Evolutionary conservation across 371 early-diverging fungal genomes (phyloP), one percentile per base, ranked within the genome.

Genomic region (Basidiobolus meristosporus): DNA sequence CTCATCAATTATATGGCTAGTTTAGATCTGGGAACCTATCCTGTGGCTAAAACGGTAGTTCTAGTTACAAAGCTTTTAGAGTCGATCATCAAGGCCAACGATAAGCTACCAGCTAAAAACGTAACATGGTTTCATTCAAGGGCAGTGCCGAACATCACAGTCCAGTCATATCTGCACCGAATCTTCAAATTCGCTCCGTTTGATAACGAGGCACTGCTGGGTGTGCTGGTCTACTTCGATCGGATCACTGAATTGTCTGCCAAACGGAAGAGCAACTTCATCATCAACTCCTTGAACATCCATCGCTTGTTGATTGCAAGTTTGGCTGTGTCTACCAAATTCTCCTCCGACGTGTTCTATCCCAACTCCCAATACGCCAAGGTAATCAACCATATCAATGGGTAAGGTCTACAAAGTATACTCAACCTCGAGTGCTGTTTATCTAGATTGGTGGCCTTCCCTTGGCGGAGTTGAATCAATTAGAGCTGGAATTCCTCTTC

Each of bases 371-470:
- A 88, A 21, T 85, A 85, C 49, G 82, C 87, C 38, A 84, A 78
- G 68, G 93, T n/a, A n/a, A n/a, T n/a, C n/a, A n/a, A n/a, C n/a
- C n/a, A n/a, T n/a, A n/a, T n/a, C n/a, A n/a, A n/a, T n/a, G n/a
- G n/a, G n/a, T n/a, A n/a, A n/a, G n/a, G n/a, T n/a, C n/a, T n/a
- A n/a, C n/a, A n/a, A n/a, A n/a, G n/a, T n/a, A n/a, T n/a, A n/a
- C n/a, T n/a, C n/a, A n/a, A n/a, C n/a, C n/a, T n/a, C n/a, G n/a
- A n/a, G n/a, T n/a, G n/a, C n/a, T n/a, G n/a, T n/a, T n/a, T n/a
- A n/a, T n/a, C n/a, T n/a, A n/a, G n/a, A n/a, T 95, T 21, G 96
- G 96, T 36, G 96, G 96, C 3, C 55, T 95, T 9, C 75, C 88
- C 3, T 68, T 84, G 4, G 56, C 65, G 14, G 96, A 95, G 54